Percentiles rank a stretch among this genome's conserved stretches.
Conservation (phyloP, 2,329 filamentous ascomycete species). For the Didymella pinodella region DNA sequence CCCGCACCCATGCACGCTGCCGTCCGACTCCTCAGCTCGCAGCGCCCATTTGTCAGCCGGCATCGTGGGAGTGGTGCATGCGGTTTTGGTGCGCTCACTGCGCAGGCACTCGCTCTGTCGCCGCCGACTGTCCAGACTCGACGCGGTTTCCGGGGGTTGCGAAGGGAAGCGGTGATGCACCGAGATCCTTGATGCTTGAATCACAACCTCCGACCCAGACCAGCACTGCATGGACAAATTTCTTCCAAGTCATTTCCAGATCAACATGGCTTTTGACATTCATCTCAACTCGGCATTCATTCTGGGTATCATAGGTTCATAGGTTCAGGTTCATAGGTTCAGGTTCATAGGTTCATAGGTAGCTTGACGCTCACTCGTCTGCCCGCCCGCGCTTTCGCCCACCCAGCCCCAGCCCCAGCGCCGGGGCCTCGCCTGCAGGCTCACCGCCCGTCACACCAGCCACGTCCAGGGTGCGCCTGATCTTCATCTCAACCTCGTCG, state of each 20-base stretch:
- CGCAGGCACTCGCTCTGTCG: constrained; percentile 1
- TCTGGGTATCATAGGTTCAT: background rate
- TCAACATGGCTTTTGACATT: too few relatives aligned
- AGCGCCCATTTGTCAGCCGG: background rate
- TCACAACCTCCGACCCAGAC: too few relatives aligned
- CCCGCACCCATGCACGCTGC: background rate
- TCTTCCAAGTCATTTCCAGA: too few relatives aligned
- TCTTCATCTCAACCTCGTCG: constrained; percentile 43
- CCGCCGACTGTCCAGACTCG: background rate
- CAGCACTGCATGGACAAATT: too few relatives aligned
- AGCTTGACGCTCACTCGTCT: background rate
- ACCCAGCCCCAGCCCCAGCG: background rate
- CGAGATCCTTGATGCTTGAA: too few relatives aligned
- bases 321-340: background rate
- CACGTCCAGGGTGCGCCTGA: constrained; percentile 46
- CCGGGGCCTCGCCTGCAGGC: constrained; percentile 2
- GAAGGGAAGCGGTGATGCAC: constrained; percentile 11
- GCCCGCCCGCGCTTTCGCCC: constrained; percentile 22
- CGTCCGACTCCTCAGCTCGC: background rate
- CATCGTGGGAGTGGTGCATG: background rate
- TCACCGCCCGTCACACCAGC: constrained; percentile 27
- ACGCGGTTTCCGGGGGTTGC: background rate
- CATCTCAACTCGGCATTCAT: background rate
- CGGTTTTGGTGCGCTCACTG: background rate
- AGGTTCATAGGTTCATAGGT: too few relatives aligned